Evolutionary conservation across 1,284 basidiomycete genomes (phyloP).

Genomic region (Taiwanofungus camphoratus): DNA sequence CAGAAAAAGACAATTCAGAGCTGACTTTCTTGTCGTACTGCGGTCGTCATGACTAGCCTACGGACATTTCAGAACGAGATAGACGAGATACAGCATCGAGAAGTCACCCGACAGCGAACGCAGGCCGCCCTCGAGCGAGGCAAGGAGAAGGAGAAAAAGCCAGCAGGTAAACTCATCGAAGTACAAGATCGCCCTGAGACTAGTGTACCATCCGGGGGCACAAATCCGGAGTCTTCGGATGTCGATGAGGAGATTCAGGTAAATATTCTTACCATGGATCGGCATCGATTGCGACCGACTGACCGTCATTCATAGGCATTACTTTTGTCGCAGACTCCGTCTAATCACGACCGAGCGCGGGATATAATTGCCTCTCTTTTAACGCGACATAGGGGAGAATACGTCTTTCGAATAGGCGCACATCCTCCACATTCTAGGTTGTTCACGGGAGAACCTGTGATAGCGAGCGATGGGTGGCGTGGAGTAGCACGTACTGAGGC

Average conservation of each 20-base stretch:
- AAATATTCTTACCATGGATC: constrained; percentile 13
- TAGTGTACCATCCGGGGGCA: too few relatives aligned
- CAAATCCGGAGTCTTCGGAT: constrained; percentile 36
- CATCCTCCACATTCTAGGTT: constrained; percentile 50
- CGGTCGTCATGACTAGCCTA: constrained; percentile 49
- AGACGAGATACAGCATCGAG: constrained; percentile 62
- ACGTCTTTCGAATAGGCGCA: constrained; percentile 62
- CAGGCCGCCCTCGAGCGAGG: constrained; percentile 27
- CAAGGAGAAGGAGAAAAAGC: constrained; percentile 35
- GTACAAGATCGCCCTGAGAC: too few relatives aligned
- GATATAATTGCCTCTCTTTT: constrained; percentile 60
- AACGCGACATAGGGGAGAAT: constrained; percentile 62
- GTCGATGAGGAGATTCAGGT: constrained; percentile 59
- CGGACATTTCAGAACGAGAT: constrained; percentile 72
- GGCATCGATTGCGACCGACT: constrained; percentile 6
- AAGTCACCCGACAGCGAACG: constrained; percentile 54
- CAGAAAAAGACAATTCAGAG: too few relatives aligned
- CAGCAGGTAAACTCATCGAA: constrained; percentile 19
- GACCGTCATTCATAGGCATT: constrained; percentile 32
- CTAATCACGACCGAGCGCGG: constrained; percentile 48
- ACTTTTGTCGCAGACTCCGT: constrained; percentile 39
- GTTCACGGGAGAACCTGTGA: constrained; percentile 44
- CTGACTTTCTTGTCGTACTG: too few relatives aligned
- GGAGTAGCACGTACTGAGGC: constrained; percentile 44
- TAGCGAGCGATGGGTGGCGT: constrained; percentile 46